Evolutionary conservation across 352 stramenopile species (phyloP).

Genomic region (Pythium pyrilobum): DNA sequence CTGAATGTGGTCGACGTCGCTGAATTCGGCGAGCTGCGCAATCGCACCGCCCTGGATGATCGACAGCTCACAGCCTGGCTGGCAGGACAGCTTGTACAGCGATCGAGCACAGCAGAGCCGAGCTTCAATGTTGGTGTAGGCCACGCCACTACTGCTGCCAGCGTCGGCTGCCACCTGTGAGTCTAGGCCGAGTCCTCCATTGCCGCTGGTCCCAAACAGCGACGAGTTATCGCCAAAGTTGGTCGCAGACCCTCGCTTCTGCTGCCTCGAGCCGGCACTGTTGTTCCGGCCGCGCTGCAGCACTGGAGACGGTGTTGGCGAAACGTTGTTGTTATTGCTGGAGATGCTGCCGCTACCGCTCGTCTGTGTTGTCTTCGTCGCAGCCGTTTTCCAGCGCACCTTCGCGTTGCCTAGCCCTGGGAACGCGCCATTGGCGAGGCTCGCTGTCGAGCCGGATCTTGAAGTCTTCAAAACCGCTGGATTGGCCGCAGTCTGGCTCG

Average conservation of each 20-base stretch:
- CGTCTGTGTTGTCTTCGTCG: background rate
- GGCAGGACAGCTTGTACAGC: slow-evolving; percentile 77
- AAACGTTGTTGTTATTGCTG: background rate
- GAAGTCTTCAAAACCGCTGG: background rate
- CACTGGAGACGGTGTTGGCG: background rate
- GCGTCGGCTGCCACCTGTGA: background rate
- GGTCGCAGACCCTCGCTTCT: background rate
- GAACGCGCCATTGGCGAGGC: background rate
- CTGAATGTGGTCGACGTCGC: slow-evolving; percentile 48
- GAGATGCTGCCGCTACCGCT: background rate
- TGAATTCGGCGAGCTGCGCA: slow-evolving; percentile 63
- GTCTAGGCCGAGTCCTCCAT: background rate
- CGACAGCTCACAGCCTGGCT: slow-evolving; percentile 37
- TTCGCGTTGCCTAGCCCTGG: background rate
- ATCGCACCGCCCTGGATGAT: slow-evolving; percentile 68
- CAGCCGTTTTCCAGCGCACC: slow-evolving; percentile 11
- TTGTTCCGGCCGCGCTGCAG: slow-evolving; percentile 4
- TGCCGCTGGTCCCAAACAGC: background rate
- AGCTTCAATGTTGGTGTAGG: slow-evolving; percentile 42
- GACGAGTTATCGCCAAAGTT: background rate
- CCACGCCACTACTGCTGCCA: background rate
- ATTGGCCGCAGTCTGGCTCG: background rate
- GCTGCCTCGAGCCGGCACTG: slow-evolving; percentile 1
- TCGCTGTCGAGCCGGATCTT: background rate
- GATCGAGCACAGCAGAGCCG: slow-evolving; percentile 63